Evolutionary conservation across 805 yeast species (phyloP), one percentile per base, ranked within the genome.

Genomic region (Wickerhamiella australiensis): DNA sequence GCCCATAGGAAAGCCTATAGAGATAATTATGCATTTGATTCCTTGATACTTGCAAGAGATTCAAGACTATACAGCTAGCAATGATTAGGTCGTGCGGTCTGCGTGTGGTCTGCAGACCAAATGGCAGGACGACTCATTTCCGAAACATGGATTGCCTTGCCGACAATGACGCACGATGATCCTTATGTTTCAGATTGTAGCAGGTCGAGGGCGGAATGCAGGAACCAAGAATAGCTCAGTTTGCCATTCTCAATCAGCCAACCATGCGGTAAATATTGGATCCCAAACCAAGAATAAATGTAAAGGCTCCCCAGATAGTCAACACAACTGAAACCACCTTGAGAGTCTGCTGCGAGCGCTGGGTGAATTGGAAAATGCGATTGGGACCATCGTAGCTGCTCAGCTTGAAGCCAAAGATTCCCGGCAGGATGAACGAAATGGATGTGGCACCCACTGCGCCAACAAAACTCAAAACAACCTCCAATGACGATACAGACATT

Each of bases 381-480:
- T 57, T 56, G 25, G 37, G 18, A 1, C 26, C 33, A 20, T 33
- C 26, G 15, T n/a, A 18, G 8, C 36, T 25, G 37, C 43, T 46
- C 27, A 87, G 69, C 57, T 75, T 79, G 65, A 75, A 85, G 3
- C 90, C 94, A 61, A 87, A 85, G 20, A 85, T 67, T 0, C 96
- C 96, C 0, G 96, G 96, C 43, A 87, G 70, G 25, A 85, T 86
- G 61, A 87, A 87, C 11, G 95, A 86, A 47, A 88, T 86, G 4
- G 94, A 77, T 0, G 96, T 87, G 0, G 95, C 85, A 0, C 96
- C 96, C 0, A 95, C 86, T 1, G 95, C 84, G 1, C 96, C 96
- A 3, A 87, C 95, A 55, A 87, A 70, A 1, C 95, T 87, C 56
- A 87, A 68, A 12, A 88, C 88, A 43, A 80, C 75, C 23, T 90